Evolutionary conservation across 768 basidiomycete species (phyloP).

Genomic region (Multifurca ochricompacta): DNA sequence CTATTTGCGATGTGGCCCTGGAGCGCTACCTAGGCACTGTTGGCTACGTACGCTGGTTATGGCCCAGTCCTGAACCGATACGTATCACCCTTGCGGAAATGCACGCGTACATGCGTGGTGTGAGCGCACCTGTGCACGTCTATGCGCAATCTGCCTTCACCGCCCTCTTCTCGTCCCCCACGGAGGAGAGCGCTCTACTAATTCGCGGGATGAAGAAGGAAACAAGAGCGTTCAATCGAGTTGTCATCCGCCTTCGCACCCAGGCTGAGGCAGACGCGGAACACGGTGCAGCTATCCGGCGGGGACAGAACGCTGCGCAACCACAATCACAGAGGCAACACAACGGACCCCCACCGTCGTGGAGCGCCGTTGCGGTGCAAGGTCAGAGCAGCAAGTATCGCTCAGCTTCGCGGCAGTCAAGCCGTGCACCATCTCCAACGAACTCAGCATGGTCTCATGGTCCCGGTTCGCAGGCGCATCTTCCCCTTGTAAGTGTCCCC

Average conservation of each 20-base stretch:
- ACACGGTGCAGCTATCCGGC: constrained; percentile 14
- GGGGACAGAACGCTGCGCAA: constrained; percentile 9
- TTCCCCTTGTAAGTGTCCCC: constrained; percentile 7
- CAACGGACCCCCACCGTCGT: constrained; percentile 17
- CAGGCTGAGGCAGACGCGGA: constrained; percentile 62
- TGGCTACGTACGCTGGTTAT: constrained; percentile 64
- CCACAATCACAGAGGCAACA: constrained; percentile 4
- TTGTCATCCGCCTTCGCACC: constrained; percentile 66
- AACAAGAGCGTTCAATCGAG: constrained; percentile 70
- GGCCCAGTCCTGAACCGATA: constrained; percentile 47
- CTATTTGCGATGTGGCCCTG: constrained; percentile 55
- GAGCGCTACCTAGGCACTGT: constrained; percentile 63
- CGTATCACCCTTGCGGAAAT: constrained; percentile 67
- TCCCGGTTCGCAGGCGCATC: constrained; percentile 27
- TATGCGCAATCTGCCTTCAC: constrained; percentile 53
- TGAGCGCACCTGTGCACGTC: constrained; percentile 66
- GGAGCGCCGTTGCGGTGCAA: constrained; percentile 17
- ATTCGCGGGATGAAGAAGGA: constrained; percentile 50
- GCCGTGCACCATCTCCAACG: constrained; percentile 62
- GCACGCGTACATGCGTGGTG: constrained; percentile 70
- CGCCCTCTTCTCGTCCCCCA: constrained; percentile 43
- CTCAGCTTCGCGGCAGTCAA: constrained; percentile 37
- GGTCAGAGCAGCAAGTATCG: constrained; percentile 5
- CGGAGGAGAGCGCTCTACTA: constrained; percentile 34
- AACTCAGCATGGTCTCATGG: constrained; percentile 40